phyloP scores from a whole-genome alignment of 768 basidiomycete genomes.

The Thelephora aurantiotincta region DNA sequence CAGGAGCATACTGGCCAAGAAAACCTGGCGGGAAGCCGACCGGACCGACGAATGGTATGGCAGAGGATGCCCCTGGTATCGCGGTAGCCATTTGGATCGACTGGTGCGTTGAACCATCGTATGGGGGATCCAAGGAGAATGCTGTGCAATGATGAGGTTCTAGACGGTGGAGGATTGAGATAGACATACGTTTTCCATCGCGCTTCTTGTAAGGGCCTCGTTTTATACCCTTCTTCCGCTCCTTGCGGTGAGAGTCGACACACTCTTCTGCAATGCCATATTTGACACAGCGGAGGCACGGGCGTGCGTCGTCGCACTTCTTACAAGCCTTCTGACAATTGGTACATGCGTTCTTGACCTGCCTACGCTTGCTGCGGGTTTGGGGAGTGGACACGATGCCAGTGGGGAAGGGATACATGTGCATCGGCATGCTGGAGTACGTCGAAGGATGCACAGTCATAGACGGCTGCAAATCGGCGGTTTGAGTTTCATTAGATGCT shows the following conservation, averaged over 20 bases:
- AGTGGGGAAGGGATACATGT: conserved; percentile 56
- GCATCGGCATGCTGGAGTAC: conserved; percentile 43
- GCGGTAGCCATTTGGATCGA: conserved; percentile 17
- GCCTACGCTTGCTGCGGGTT: conserved; percentile 63
- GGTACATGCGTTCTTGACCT: conserved; percentile 87
- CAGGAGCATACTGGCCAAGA: conserved; percentile 34
- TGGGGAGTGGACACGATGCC: conserved; percentile 29
- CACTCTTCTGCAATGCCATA: conserved; percentile 82
- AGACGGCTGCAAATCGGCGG: conserved; percentile 25
- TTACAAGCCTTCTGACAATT: conserved; percentile 88
- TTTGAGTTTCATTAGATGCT: conserved; percentile 15
- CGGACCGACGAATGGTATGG: conserved; percentile 36
- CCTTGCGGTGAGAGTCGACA: conserved; percentile 83
- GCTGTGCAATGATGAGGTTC: background rate
- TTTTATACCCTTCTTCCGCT: conserved; percentile 80
- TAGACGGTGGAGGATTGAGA: conserved; percentile 9
- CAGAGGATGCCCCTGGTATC: conserved; percentile 26
- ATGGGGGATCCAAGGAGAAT: background rate
- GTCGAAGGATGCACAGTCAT: conserved; percentile 37
- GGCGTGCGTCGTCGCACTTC: conserved; percentile 84
- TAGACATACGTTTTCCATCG: conserved; percentile 70
- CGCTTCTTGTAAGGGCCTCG: conserved; percentile 90
- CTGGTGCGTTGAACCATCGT: background rate
- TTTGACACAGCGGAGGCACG: conserved; percentile 86
- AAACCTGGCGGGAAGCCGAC: conserved; percentile 40